phyloP scores from a whole-genome alignment of 2,329 filamentous ascomycete species.

The Neocatenulostroma microsporum region DNA sequence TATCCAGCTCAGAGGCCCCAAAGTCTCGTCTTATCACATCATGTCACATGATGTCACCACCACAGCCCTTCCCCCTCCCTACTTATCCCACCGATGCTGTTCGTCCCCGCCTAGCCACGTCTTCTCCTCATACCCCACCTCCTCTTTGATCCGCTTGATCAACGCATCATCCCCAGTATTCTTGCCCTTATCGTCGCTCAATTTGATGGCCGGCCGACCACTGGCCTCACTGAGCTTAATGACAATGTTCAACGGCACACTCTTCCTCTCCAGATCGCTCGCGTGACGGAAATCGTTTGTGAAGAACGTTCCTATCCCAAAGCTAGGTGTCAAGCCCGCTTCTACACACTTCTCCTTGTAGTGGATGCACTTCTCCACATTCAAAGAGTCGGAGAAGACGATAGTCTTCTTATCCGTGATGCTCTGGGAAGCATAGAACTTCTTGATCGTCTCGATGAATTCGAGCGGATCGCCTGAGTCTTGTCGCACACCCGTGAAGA shows the following conservation, averaged over 20 bases:
- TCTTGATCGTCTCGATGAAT: slow-evolving; percentile 69
- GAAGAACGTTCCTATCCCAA: slow-evolving; percentile 90
- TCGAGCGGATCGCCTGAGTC: slow-evolving; percentile 79
- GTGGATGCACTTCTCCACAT: slow-evolving; percentile 81
- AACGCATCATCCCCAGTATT: slow-evolving; percentile 81
- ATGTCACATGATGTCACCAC: too few species aligned
- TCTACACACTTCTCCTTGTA: slow-evolving; percentile 80
- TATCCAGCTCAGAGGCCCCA: too few species aligned
- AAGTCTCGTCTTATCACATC: too few species aligned
- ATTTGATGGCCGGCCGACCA: slow-evolving; percentile 79
- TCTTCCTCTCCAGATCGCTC: slow-evolving; percentile 66
- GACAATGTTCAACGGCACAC: slow-evolving; percentile 88
- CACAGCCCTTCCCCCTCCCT: background rate
- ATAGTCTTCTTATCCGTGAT: slow-evolving; percentile 78
- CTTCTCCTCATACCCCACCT: slow-evolving; percentile 78
- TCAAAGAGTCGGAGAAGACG: slow-evolving; percentile 91
- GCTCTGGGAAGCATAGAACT: slow-evolving; percentile 69
- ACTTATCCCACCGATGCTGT: slow-evolving; percentile 66
- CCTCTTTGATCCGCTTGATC: slow-evolving; percentile 73
- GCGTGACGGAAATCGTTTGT: slow-evolving; percentile 81
- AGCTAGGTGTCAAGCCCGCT: slow-evolving; percentile 73
- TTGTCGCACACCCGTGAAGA: slow-evolving; percentile 78
- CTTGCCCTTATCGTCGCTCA: slow-evolving; percentile 81
- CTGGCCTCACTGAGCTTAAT: slow-evolving; percentile 88
- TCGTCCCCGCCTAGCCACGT: slow-evolving; percentile 80